Percentiles rank a stretch among this genome's conserved stretches.
Conservation (phyloP, 345 rosid species). For the Lepidium aucheri region DNA sequence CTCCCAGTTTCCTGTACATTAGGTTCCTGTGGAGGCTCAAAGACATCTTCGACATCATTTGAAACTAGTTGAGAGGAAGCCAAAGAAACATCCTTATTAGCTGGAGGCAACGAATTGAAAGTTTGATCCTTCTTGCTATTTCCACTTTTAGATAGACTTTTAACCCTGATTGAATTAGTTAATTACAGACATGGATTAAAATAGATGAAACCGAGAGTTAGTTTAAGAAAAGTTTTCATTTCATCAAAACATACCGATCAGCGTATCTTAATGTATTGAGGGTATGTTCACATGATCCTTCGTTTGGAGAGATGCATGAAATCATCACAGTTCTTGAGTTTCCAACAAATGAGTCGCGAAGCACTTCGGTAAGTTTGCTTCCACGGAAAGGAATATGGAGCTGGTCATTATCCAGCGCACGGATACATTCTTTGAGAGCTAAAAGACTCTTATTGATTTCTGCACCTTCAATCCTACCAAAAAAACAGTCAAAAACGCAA, state of each 20-base stretch:
- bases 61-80: constrained; percentile 37
- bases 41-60: constrained; percentile 41
- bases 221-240: background rate
- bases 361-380: constrained; percentile 95
- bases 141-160: constrained; percentile 91
- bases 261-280: constrained; percentile 95
- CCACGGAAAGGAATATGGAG: constrained; percentile 94
- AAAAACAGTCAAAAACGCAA: background rate
- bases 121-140: constrained; percentile 69
- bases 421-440: constrained; percentile 97
- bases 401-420: constrained; percentile 95
- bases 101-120: constrained; percentile 35
- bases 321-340: constrained; percentile 95
- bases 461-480: constrained; percentile 79
- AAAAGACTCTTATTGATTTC: constrained; percentile 92
- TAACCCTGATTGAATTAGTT: constrained; percentile 55
- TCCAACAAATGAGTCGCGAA: constrained; percentile 94
- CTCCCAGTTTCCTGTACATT: constrained; percentile 37
- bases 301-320: constrained; percentile 95
- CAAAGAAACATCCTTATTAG: constrained; percentile 48
- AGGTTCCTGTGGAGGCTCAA: constrained; percentile 48
- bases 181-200: background rate
- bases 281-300: constrained; percentile 93
- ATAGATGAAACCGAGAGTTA: background rate
- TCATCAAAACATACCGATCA: constrained; percentile 49